Conservation (phyloP, 345 rosid genomes). For the Excoecaria cochinchinensis region DNA sequence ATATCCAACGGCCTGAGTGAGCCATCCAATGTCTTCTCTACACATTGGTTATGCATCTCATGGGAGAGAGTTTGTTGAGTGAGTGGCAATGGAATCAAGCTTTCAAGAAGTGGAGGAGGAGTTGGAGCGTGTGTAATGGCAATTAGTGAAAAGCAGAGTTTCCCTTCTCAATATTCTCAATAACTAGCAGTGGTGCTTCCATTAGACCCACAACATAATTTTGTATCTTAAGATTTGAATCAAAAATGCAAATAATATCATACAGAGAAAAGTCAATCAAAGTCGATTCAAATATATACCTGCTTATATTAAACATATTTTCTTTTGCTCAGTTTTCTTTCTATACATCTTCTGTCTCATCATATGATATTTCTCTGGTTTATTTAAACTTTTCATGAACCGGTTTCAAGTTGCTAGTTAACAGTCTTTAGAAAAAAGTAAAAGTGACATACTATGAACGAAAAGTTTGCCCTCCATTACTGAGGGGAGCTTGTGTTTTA, state of each 20-base stretch:
- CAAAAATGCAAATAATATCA: neutral
- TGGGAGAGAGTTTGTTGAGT: neutral
- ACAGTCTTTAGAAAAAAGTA: too few species aligned
- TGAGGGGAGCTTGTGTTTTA: too few species aligned
- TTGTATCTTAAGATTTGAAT: neutral
- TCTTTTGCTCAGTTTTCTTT: too few species aligned
- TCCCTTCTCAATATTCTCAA: neutral
- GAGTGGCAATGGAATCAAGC: neutral
- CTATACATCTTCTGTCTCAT: too few species aligned
- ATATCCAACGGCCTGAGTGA: conserved; percentile 13
- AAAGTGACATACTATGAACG: too few species aligned
- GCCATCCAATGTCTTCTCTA: conserved; percentile 6
- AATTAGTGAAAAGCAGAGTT: neutral
- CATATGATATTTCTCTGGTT: too few species aligned
- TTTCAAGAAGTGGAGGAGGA: conserved; percentile 2
- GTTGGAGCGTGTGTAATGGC: neutral
- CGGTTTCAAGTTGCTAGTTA: too few species aligned
- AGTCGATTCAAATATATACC: neutral
- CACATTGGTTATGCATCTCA: neutral
- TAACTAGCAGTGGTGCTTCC: too few species aligned
- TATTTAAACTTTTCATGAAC: too few species aligned
- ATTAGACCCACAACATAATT: neutral
- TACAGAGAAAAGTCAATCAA: neutral
- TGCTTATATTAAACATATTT: too few species aligned
- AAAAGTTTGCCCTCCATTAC: too few species aligned